Percentiles rank a stretch among this genome's conserved stretches.
Conservation (phyloP, 2,329 filamentous ascomycete genomes). For the Fusarium irregulare region DNA sequence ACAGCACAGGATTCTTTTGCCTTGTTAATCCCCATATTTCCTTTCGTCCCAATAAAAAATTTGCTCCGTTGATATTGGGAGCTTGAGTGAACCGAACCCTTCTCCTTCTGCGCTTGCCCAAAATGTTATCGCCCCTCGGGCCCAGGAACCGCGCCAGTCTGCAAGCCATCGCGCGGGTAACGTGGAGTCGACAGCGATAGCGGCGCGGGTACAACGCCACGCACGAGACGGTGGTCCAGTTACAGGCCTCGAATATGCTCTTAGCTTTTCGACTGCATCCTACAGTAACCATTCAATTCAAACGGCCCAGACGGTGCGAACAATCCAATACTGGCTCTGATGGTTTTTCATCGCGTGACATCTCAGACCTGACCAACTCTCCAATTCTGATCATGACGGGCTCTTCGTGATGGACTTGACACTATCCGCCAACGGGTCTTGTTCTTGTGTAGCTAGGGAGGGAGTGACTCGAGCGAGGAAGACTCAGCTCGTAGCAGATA, state of each 20-base stretch:
- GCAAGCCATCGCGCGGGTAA: constrained; percentile 39
- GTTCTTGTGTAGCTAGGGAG: constrained; percentile 22
- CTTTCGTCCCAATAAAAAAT: constrained; percentile 3
- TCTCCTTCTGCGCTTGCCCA: constrained; percentile 16
- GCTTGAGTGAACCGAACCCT: constrained; percentile 5
- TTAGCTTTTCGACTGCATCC: constrained; percentile 7
- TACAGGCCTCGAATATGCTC: constrained; percentile 16
- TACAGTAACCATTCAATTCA: background rate
- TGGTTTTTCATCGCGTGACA: background rate
- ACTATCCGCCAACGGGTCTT: constrained; percentile 12
- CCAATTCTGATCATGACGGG: background rate
- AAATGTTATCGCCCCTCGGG: constrained; percentile 24
- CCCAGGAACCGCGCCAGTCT: constrained; percentile 26
- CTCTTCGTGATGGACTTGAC: background rate
- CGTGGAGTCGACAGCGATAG: constrained; percentile 41
- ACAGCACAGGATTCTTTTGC: constrained; percentile 12
- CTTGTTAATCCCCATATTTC: constrained; percentile 28
- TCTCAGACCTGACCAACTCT: background rate
- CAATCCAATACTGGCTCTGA: background rate
- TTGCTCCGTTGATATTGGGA: constrained; percentile 5
- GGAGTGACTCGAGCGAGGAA: constrained; percentile 26
- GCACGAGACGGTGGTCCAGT: constrained; percentile 20
- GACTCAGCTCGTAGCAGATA: constrained; percentile 3
- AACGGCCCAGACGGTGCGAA: constrained; percentile 10
- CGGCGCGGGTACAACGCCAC: constrained; percentile 32